Percentiles rank a stretch among this genome's conserved stretches.
Conservation (phyloP, 2,329 filamentous ascomycete species). For the Cladophialophora psammophila region DNA sequence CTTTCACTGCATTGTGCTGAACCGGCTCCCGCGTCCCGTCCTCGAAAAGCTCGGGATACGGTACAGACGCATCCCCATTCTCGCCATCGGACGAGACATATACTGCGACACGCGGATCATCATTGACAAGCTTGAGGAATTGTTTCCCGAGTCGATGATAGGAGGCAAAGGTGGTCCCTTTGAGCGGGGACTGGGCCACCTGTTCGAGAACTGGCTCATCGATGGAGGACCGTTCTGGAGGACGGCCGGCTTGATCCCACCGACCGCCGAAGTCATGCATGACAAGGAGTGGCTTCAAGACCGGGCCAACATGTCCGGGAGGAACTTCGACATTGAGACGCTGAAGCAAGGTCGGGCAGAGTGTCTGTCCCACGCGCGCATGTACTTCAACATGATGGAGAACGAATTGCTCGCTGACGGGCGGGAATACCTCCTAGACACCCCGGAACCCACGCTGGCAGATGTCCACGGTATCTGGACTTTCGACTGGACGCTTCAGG, state of each 20-base stretch:
- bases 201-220: constrained; percentile 63
- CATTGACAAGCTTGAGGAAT: constrained; percentile 66
- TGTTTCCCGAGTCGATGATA: constrained; percentile 56
- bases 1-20: constrained; percentile 26
- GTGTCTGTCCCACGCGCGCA: constrained; percentile 62
- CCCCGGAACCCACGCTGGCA: constrained; percentile 61
- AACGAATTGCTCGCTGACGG: constrained; percentile 68
- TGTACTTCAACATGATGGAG: constrained; percentile 66
- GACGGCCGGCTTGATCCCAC: constrained; percentile 64
- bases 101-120: constrained; percentile 76
- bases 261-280: constrained; percentile 59
- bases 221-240: constrained; percentile 65
- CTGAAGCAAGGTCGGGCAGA: constrained; percentile 57
- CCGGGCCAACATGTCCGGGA: constrained; percentile 43
- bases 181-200: constrained; percentile 58
- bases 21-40: constrained; percentile 67
- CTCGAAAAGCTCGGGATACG: constrained; percentile 66
- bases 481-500: constrained; percentile 67
- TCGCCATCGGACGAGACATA: constrained; percentile 70
- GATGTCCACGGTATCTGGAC: constrained; percentile 74
- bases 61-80: constrained; percentile 73
- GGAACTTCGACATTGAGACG: constrained; percentile 41
- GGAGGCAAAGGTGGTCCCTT: constrained; percentile 49
- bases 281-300: constrained; percentile 68
- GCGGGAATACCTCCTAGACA: constrained; percentile 67